Base-by-base conservation (phyloP, 192 early-diverging fungal genomes). In the Backusella luteola region DNA sequence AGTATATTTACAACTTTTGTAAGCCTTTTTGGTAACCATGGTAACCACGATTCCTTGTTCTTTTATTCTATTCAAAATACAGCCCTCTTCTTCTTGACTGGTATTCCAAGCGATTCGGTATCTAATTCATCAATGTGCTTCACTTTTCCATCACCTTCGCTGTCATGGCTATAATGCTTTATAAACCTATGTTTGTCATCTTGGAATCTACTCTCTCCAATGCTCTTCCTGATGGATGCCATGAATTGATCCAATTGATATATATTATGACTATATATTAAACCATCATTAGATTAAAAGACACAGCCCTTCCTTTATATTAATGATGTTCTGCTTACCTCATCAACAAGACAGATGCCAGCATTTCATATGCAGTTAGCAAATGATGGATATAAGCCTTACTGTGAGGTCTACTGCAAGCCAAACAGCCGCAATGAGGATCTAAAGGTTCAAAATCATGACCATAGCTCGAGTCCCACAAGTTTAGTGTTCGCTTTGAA, bases 331-430 rank as follows among this genome's bases (percentile, higher is more conserved):
- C 14, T 7, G 32, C 8, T 36, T 84, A 89, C 88, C 85, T 85
- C 88, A 92, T 92, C 49, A 95, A 81, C 38, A 95, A 82, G 21
- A 93, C 90, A 0, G 87, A 85, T 14, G 87, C 93, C 44, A 95
- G 81, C 93, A 95, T 95, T 81, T 95, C 93, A 53, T 90, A 88
- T 12, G 92, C 85, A 42, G 80, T 85, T 59, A 93, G 77, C 70
- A 95, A 84, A 66, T 95, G 93, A 79, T 93, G 89, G 52, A 93
- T 83, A 74, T 93, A 95, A 6, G 92, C 88, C 49, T 91, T 87
- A 39, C 89, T 87, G 81, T 94, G 89, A 17, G 73, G 69, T 42
- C 78, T 80, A 67, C 79, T 84, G 77, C 93, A 94, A n/a, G 91
- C 82, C 53, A 87, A 87, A 76, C 93, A 94, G 34, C 81, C 75